Percentiles rank a stretch among this genome's conserved stretches.
These are phyloP conservation scores for Plantago major DNA, from an alignment of 257 asterid species.

Conservation along the genomic window DNA sequence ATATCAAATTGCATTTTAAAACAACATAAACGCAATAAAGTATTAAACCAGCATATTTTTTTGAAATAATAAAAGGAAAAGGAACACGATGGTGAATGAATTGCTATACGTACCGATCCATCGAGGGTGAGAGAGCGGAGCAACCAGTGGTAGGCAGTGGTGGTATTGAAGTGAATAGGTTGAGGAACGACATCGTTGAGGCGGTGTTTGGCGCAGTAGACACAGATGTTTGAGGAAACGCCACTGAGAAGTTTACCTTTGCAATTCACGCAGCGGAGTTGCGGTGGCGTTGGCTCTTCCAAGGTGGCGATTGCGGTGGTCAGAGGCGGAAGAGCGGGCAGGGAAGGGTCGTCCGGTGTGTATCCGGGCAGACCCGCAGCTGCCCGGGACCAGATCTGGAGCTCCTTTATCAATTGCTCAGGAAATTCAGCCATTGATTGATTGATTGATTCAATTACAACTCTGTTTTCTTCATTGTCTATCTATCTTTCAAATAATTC, in stretches of 20 bases:
- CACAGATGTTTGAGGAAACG: slow-evolving; percentile 55
- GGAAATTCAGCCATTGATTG: neutral
- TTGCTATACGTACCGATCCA: slow-evolving; percentile 62
- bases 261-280: slow-evolving; percentile 72
- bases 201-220: slow-evolving; percentile 62
- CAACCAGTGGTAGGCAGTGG: slow-evolving; percentile 64
- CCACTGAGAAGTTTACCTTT: slow-evolving; percentile 77
- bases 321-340: slow-evolving; percentile 62
- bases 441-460: neutral
- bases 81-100: too few relatives aligned
- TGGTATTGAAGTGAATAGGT: slow-evolving; percentile 55
- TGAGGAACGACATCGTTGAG: slow-evolving; percentile 43
- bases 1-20: too few relatives aligned
- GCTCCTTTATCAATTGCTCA: slow-evolving; percentile 8
- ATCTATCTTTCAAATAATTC: too few relatives aligned
- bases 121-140: slow-evolving; percentile 68
- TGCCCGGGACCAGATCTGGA: slow-evolving; percentile 60
- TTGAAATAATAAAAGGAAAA: too few relatives aligned
- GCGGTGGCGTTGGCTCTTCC: slow-evolving; percentile 47
- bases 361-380: slow-evolving; percentile 61
- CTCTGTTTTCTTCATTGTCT: too few relatives aligned
- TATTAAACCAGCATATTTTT: neutral
- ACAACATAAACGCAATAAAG: neutral
- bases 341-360: slow-evolving; percentile 47
- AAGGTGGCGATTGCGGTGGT: slow-evolving; percentile 53